A percentile compares a stretch with the other conserved stretches of the same genome.
These are phyloP conservation scores for Debaryomyces maramus DNA, from an alignment of 805 yeast genomes.

Conservation along the genomic window DNA sequence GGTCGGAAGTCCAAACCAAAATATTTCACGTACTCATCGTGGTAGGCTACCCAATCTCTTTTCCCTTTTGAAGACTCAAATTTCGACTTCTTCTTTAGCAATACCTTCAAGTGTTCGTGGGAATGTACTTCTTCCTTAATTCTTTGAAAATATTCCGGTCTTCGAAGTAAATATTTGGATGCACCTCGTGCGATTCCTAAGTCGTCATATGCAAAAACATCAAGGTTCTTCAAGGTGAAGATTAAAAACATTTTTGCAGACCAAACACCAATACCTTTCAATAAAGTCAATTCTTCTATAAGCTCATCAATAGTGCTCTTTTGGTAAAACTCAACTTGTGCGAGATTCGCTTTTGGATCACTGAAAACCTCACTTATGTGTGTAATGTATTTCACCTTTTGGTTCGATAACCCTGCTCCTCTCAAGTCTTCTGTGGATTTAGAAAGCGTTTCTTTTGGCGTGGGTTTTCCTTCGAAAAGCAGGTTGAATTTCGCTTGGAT, in stretches of 20 bases:
- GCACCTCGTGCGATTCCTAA: slow-evolving; percentile 85
- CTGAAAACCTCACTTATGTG: slow-evolving; percentile 55
- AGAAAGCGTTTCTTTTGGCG: slow-evolving; percentile 47
- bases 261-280: slow-evolving; percentile 84
- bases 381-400: slow-evolving; percentile 64
- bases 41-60: slow-evolving; percentile 65
- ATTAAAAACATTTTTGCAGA: slow-evolving; percentile 83
- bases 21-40: slow-evolving; percentile 55
- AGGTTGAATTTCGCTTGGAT: slow-evolving; percentile 50
- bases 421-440: slow-evolving; percentile 51
- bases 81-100: slow-evolving; percentile 38
- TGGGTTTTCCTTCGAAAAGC: slow-evolving; percentile 44
- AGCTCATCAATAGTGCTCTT: slow-evolving; percentile 45
- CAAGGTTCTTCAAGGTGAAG: slow-evolving; percentile 64
- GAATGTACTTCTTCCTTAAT: slow-evolving; percentile 36
- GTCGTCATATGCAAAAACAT: slow-evolving; percentile 77
- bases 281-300: slow-evolving; percentile 45
- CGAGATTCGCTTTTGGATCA: slow-evolving; percentile 32
- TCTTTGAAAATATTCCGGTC: slow-evolving; percentile 50
- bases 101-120: slow-evolving; percentile 31
- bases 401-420: slow-evolving; percentile 64
- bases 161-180: slow-evolving; percentile 55
- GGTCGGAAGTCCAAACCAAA: slow-evolving; percentile 65
- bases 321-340: slow-evolving; percentile 37
- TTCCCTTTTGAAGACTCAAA: slow-evolving; percentile 37